phyloP scores from a whole-genome alignment of 768 basidiomycete genomes.

The Pleurotus cornucopiae region DNA sequence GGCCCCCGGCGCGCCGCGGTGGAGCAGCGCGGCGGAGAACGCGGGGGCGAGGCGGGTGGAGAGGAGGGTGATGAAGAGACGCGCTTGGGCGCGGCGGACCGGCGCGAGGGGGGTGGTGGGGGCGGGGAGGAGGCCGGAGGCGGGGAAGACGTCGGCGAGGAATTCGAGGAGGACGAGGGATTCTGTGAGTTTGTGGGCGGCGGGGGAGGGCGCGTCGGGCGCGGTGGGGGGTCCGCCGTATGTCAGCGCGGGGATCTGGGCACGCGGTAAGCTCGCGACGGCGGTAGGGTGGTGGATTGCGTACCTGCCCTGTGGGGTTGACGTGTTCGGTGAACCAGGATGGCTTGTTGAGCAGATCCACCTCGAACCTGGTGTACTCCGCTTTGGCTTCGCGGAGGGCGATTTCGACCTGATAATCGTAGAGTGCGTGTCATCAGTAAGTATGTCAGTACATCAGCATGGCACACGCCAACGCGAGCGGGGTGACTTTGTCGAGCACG shows the following conservation, averaged over 20 bases:
- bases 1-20: slow-evolving; percentile 36
- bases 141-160: slow-evolving; percentile 54
- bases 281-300: no score
- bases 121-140: slow-evolving; percentile 43
- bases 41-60: slow-evolving; percentile 39
- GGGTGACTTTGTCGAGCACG: no score
- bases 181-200: slow-evolving; percentile 59
- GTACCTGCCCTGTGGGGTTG: no score
- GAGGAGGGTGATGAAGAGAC: slow-evolving; percentile 60
- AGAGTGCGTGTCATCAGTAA: no score
- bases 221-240: slow-evolving; percentile 58
- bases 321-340: no score
- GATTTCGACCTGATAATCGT: no score
- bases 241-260: slow-evolving; percentile 52
- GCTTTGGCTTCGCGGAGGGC: no score
- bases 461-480: no score
- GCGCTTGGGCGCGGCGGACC: slow-evolving; percentile 50
- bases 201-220: slow-evolving; percentile 53
- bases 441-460: no score
- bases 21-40: slow-evolving; percentile 29
- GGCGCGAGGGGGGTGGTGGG: slow-evolving; percentile 28
- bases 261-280: no score
- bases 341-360: no score
- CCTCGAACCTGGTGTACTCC: no score
- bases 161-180: slow-evolving; percentile 66